phyloP scores from a whole-genome alignment of 352 stramenopile genomes.

The Pythium vanterpoolii region DNA sequence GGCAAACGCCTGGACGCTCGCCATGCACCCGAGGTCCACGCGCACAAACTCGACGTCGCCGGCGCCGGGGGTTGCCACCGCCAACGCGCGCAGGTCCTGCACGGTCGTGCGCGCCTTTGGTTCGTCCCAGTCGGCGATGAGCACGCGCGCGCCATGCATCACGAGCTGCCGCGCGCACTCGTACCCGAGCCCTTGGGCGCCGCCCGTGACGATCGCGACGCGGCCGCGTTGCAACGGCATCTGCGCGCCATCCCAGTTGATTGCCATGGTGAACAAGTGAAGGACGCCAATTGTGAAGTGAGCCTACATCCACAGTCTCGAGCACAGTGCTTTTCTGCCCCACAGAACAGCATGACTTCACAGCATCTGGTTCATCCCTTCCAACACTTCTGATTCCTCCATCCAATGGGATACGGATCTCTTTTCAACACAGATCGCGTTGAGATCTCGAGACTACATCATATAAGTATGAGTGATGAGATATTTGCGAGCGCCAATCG shows the following conservation, averaged over 20 bases:
- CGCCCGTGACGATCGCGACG: conserved; percentile 59
- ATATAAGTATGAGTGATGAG: too few relatives aligned
- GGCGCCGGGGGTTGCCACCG: background rate
- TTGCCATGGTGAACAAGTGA: background rate
- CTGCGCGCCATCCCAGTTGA: conserved; percentile 15
- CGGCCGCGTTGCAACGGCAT: conserved; percentile 25
- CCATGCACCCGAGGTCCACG: conserved; percentile 25
- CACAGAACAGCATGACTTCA: too few relatives aligned
- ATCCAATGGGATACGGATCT: too few relatives aligned
- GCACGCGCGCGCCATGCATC: conserved; percentile 51
- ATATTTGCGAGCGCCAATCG: too few relatives aligned
- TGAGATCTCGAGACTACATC: too few relatives aligned
- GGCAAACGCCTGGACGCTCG: conserved; percentile 22
- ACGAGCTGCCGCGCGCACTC: conserved; percentile 43
- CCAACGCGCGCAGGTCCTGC: conserved; percentile 32
- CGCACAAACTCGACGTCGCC: conserved; percentile 20
- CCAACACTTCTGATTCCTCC: too few relatives aligned
- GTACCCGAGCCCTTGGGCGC: conserved; percentile 62
- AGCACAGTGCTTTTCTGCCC: too few relatives aligned
- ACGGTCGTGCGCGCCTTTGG: conserved; percentile 4
- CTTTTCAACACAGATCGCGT: too few relatives aligned
- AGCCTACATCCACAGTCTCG: too few relatives aligned
- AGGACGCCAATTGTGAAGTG: background rate
- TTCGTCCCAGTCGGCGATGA: conserved; percentile 75
- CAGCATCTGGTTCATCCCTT: too few relatives aligned